phyloP scores from a whole-genome alignment of 306 rosid genomes.

The Vachellia pachyceras region DNA sequence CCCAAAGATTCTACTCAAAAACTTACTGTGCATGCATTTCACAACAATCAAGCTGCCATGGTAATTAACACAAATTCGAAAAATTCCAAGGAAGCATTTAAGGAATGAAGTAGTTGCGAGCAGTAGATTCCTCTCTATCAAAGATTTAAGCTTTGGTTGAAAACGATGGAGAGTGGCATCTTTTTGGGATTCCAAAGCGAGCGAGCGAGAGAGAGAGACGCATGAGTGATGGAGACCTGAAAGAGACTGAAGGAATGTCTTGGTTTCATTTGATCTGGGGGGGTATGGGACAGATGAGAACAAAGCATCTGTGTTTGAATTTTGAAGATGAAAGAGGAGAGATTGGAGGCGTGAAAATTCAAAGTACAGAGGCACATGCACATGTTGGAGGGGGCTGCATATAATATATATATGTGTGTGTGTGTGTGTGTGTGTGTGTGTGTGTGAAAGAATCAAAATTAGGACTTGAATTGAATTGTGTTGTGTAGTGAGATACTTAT shows the following conservation, averaged over 20 bases:
- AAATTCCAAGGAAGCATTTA: constrained; percentile 4
- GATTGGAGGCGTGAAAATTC: not conserved
- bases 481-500: not conserved
- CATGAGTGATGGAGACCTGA: constrained; percentile 54
- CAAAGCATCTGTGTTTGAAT: not conserved
- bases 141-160: not conserved
- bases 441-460: too few species aligned
- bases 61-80: constrained; percentile 14
- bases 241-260: constrained; percentile 58
- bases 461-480: not conserved
- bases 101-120: not conserved
- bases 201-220: constrained; percentile 15
- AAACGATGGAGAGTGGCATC: constrained; percentile 25
- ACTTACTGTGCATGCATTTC: constrained; percentile 19
- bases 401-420: too few species aligned
- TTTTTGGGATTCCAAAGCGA: constrained; percentile 41
- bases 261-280: constrained; percentile 29
- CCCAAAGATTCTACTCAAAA: not conserved
- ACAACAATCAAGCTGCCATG: not conserved
- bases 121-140: not conserved
- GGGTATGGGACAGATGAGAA: constrained; percentile 21
- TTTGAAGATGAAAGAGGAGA: not conserved
- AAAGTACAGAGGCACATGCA: constrained; percentile 11
- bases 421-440: too few species aligned
- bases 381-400: not conserved